These are phyloP conservation scores for Cyberlindnera maritima DNA, from an alignment of 805 yeast genomes.

Conservation along the genomic window DNA sequence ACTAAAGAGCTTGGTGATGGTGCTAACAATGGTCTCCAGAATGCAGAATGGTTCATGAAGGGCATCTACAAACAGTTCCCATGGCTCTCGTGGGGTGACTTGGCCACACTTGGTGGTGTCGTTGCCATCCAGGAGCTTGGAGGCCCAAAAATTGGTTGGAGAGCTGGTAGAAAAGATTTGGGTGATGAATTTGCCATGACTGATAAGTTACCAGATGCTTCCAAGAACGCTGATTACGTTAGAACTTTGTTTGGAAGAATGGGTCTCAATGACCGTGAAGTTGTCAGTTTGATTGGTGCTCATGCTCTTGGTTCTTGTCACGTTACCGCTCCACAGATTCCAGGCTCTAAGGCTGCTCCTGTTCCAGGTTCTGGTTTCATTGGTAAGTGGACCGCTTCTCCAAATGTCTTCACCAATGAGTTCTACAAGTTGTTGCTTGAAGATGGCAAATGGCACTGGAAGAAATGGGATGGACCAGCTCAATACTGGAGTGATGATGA, in stretches of 20 bases:
- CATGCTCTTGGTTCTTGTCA: slow-evolving; percentile 80
- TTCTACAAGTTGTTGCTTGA: slow-evolving; percentile 58
- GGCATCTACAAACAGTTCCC: slow-evolving; percentile 56
- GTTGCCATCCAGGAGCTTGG: slow-evolving; percentile 75
- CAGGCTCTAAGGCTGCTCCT: slow-evolving; percentile 19
- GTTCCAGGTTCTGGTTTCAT: slow-evolving; percentile 67
- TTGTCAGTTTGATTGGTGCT: slow-evolving; percentile 72
- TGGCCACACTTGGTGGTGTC: slow-evolving; percentile 78
- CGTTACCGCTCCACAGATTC: slow-evolving; percentile 33
- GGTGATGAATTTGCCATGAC: slow-evolving; percentile 51
- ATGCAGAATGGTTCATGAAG: slow-evolving; percentile 51
- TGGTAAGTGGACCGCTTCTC: slow-evolving; percentile 88
- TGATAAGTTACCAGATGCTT: slow-evolving; percentile 75
- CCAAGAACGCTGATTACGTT: slow-evolving; percentile 61
- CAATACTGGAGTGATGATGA: slow-evolving; percentile 60
- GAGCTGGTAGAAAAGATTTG: slow-evolving; percentile 73
- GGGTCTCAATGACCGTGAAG: slow-evolving; percentile 69
- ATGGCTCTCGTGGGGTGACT: slow-evolving; percentile 77
- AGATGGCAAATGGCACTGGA: slow-evolving; percentile 47
- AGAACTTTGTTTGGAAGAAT: slow-evolving; percentile 60
- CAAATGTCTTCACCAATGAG: slow-evolving; percentile 72
- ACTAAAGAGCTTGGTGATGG: slow-evolving; percentile 51
- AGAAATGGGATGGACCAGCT: slow-evolving; percentile 59
- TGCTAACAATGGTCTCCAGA: slow-evolving; percentile 49
- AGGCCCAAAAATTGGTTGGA: slow-evolving; percentile 80